Percentiles rank a stretch among this genome's conserved stretches.
Conservation (phyloP, 768 basidiomycete genomes). For the Phaeotremella fagi region DNA sequence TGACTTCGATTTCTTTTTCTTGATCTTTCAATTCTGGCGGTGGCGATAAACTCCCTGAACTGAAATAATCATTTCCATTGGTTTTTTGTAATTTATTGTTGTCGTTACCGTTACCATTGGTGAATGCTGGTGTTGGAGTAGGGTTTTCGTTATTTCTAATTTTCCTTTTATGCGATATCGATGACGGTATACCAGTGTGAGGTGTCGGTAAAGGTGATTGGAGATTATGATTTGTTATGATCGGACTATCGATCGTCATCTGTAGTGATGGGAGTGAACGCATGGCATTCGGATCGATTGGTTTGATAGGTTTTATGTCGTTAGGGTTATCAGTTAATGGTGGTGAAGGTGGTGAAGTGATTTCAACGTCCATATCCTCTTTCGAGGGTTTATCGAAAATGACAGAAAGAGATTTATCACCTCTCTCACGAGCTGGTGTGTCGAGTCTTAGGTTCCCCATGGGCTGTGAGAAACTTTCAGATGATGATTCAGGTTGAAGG, state of each 20-base stretch:
- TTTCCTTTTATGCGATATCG: not conserved
- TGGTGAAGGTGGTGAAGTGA: conserved; percentile 10
- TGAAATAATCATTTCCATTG: conserved; percentile 12
- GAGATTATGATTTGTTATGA: no score
- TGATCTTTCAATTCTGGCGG: conserved; percentile 4
- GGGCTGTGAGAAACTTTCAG: conserved; percentile 42
- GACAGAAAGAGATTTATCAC: not conserved
- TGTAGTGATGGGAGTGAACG: not conserved
- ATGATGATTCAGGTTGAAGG: conserved; percentile 10
- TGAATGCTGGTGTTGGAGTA: not conserved
- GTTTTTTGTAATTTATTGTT: not conserved
- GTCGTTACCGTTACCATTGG: not conserved
- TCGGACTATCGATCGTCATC: not conserved
- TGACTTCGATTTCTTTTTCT: not conserved
- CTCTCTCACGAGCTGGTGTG: conserved; percentile 18
- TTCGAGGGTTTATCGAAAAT: not conserved
- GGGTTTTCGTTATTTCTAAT: not conserved
- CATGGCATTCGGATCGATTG: not conserved
- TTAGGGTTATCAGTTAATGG: conserved; percentile 7
- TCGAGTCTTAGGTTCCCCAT: conserved; percentile 38
- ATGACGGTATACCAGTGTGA: not conserved
- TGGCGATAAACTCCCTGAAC: conserved; percentile 32
- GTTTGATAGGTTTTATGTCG: not conserved
- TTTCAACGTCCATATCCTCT: not conserved
- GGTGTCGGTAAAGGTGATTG: not conserved